Percentiles rank a stretch among this genome's conserved stretches.
Conservation (phyloP, 78 protist genomes). For the Mastigamoeba balamuthi region DNA sequence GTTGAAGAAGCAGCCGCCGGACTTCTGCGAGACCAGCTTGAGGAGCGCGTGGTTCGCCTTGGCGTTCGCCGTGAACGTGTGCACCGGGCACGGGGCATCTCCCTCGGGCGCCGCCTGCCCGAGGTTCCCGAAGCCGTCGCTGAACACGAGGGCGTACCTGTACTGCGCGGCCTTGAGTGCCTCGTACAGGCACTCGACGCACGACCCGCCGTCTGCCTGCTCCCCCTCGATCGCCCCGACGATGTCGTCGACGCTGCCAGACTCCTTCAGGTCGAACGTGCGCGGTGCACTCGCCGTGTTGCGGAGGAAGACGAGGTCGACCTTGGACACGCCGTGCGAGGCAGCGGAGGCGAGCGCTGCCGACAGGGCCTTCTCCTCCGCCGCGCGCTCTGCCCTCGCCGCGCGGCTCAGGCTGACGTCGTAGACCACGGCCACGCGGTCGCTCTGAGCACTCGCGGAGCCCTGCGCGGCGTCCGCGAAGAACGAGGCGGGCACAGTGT, state of each 20-base stretch:
- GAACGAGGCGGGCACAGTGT: too few species aligned
- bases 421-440: not conserved
- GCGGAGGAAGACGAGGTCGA: not conserved
- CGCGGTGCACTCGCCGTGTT: not conserved
- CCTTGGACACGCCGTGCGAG: not conserved
- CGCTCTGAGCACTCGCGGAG: too few species aligned
- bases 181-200: not conserved
- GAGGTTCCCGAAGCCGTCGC: not conserved
- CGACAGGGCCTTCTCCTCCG: not conserved
- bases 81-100: not conserved
- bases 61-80: not conserved
- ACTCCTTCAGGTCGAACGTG: not conserved
- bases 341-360: not conserved
- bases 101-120: not conserved
- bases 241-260: not conserved
- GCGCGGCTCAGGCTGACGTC: not conserved
- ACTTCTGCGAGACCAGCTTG: not conserved
- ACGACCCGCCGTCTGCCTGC: not conserved
- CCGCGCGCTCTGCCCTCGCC: not conserved
- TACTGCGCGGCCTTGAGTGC: not conserved
- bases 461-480: too few species aligned
- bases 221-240: not conserved
- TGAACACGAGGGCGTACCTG: not conserved
- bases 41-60: not conserved
- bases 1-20: too few species aligned